Evolutionary conservation across 2,329 filamentous ascomycete genomes (phyloP).

Genomic region (Aspergillus cejpii): DNA sequence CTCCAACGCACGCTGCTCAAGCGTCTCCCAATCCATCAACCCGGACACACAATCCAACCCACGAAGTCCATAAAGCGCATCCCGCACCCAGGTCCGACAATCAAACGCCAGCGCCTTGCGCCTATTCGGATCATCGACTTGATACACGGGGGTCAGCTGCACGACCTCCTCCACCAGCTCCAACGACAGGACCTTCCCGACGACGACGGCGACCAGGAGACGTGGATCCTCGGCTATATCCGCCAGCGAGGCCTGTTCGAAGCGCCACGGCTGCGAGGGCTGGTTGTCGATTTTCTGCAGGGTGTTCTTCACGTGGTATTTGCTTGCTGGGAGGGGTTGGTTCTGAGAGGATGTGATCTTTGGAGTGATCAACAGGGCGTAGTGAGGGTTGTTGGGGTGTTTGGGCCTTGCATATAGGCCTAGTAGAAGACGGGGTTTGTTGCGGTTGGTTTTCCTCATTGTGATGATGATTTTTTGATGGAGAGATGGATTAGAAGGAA

Average conservation of each 20-base stretch:
- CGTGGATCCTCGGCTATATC: not conserved
- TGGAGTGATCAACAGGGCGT: constrained; percentile 5
- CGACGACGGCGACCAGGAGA: not conserved
- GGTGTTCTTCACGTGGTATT: constrained; percentile 6
- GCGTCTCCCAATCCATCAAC: not conserved
- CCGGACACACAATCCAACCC: not conserved
- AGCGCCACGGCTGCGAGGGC: not conserved
- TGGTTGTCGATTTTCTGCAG: not conserved
- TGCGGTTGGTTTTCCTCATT: not conserved
- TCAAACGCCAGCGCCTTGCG: not conserved
- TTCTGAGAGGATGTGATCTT: constrained; percentile 2
- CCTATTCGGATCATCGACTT: not conserved
- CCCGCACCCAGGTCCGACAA: not conserved
- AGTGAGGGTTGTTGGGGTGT: constrained; percentile 1
- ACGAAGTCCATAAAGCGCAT: not conserved
- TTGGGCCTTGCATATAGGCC: constrained; percentile 5
- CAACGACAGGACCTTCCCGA: not conserved
- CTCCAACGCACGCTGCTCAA: not conserved
- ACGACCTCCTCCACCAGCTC: not conserved
- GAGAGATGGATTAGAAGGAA: too few species aligned
- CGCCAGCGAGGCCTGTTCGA: not conserved
- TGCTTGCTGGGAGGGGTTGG: constrained; percentile 4
- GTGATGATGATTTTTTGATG: not conserved
- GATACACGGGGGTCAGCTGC: not conserved
- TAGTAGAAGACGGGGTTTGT: constrained; percentile 10